These are phyloP conservation scores for Mucor circinelloides DNA, from an alignment of 371 early-diverging fungal genomes.

Conservation along the genomic window DNA sequence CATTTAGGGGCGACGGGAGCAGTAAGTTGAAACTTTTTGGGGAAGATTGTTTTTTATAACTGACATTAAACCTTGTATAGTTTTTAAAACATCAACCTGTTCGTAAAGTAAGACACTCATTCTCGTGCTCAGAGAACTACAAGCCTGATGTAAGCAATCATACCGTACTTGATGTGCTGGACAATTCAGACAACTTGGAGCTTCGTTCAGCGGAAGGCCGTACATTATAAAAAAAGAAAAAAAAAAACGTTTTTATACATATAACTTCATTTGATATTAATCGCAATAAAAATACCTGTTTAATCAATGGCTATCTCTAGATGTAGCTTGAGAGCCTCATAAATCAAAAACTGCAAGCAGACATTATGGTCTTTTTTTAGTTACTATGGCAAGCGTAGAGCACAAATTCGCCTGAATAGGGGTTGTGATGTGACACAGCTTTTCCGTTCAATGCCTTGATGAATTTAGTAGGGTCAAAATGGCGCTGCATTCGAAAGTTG, in stretches of 20 bases:
- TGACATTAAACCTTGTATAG: slow-evolving; percentile 10
- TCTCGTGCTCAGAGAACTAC: slow-evolving; percentile 67
- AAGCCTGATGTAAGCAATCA: slow-evolving; percentile 15
- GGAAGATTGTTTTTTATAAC: neutral
- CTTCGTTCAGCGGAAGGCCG: slow-evolving; percentile 12
- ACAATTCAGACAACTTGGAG: slow-evolving; percentile 24
- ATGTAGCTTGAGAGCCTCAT: too few relatives aligned
- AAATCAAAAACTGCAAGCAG: too few relatives aligned
- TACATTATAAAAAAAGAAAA: slow-evolving; percentile 18
- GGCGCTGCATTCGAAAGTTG: neutral
- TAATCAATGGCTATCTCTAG: too few relatives aligned
- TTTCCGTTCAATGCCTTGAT: neutral
- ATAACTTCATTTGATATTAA: neutral
- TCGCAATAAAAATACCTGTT: neutral
- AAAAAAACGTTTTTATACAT: slow-evolving; percentile 9
- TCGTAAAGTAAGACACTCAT: slow-evolving; percentile 49
- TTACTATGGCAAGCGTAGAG: too few relatives aligned
- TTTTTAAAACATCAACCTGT: slow-evolving; percentile 61
- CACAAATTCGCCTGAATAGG: too few relatives aligned
- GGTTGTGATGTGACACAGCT: neutral
- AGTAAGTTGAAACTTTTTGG: slow-evolving; percentile 26
- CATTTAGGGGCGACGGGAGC: slow-evolving; percentile 96
- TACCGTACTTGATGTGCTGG: slow-evolving; percentile 15
- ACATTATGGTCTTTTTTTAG: too few relatives aligned
- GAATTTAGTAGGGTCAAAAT: neutral